Evolutionary conservation across 2,329 filamentous ascomycete genomes (phyloP).

Genomic region (Penicillium sp.): DNA sequence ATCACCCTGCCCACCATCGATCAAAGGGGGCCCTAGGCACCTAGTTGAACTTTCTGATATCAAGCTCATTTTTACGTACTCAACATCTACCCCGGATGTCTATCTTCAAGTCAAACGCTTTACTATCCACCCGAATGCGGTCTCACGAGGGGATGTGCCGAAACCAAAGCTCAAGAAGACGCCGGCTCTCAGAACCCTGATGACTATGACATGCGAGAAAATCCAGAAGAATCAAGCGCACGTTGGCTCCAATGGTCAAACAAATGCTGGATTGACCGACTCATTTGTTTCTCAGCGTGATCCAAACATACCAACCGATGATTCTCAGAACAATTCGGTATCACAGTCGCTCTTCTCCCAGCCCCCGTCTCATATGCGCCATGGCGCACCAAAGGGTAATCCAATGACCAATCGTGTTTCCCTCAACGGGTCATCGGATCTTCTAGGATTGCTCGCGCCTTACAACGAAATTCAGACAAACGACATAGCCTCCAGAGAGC

Average conservation of each 20-base stretch:
- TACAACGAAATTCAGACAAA: neutral
- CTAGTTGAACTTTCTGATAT: slow-evolving; percentile 34
- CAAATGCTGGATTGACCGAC: neutral
- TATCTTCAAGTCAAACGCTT: slow-evolving; percentile 28
- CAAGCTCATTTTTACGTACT: slow-evolving; percentile 35
- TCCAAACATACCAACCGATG: neutral
- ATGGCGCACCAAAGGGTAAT: neutral
- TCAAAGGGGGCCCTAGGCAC: slow-evolving; percentile 25
- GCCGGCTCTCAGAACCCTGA: slow-evolving; percentile 13
- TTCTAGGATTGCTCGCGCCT: slow-evolving; percentile 5
- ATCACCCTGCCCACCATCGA: slow-evolving; percentile 15
- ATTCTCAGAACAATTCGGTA: neutral
- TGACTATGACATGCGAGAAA: slow-evolving; percentile 13
- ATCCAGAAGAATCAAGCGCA: slow-evolving; percentile 6
- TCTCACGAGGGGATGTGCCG: slow-evolving; percentile 13
- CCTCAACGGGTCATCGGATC: neutral
- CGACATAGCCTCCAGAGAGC: neutral
- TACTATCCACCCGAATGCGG: slow-evolving; percentile 21
- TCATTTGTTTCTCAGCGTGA: slow-evolving; percentile 15
- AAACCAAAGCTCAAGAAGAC: slow-evolving; percentile 22
- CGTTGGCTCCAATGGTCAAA: neutral
- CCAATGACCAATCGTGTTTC: neutral
- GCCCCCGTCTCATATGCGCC: neutral
- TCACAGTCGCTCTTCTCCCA: slow-evolving; percentile 19
- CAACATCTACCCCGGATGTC: slow-evolving; percentile 20